These are phyloP conservation scores for Parasitella parasitica DNA, from an alignment of 371 early-diverging fungal genomes.

Conservation along the genomic window DNA sequence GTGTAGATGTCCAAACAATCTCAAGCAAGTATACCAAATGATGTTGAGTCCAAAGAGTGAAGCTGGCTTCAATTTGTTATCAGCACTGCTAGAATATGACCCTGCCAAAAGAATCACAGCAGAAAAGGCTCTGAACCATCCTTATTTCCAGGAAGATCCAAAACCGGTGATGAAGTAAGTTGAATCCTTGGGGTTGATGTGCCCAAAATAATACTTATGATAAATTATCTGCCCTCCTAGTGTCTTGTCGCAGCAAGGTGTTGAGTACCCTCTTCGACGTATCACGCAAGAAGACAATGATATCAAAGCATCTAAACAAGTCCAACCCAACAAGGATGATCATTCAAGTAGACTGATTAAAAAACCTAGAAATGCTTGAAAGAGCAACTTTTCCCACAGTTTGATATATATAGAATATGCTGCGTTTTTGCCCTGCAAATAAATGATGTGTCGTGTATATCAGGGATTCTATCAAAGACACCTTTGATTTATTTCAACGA, in stretches of 20 bases:
- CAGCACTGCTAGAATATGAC: constrained; percentile 89
- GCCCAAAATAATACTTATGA: background rate
- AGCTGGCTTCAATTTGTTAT: constrained; percentile 71
- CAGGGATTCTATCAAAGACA: too few relatives aligned
- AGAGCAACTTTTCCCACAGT: too few relatives aligned
- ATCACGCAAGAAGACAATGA: constrained; percentile 71
- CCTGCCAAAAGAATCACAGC: constrained; percentile 89
- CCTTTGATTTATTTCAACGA: too few relatives aligned
- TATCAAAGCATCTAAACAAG: constrained; percentile 52
- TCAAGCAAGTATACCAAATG: constrained; percentile 41
- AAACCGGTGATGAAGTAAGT: constrained; percentile 72
- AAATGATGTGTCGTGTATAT: background rate
- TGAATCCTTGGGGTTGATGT: background rate
- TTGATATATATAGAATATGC: too few relatives aligned
- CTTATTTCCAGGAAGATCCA: constrained; percentile 93
- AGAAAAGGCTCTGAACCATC: constrained; percentile 82
- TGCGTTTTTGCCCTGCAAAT: background rate
- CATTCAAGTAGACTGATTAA: constrained; percentile 29
- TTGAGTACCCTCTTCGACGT: constrained; percentile 64
- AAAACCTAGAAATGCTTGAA: constrained; percentile 36
- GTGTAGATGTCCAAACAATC: constrained; percentile 49
- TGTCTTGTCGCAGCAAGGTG: constrained; percentile 56
- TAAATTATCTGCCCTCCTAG: constrained; percentile 21
- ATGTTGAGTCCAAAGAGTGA: constrained; percentile 60
- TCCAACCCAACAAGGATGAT: constrained; percentile 24